phyloP scores from a whole-genome alignment of 2,329 filamentous ascomycete genomes.

The Lasiodiplodia gonubiensis region DNA sequence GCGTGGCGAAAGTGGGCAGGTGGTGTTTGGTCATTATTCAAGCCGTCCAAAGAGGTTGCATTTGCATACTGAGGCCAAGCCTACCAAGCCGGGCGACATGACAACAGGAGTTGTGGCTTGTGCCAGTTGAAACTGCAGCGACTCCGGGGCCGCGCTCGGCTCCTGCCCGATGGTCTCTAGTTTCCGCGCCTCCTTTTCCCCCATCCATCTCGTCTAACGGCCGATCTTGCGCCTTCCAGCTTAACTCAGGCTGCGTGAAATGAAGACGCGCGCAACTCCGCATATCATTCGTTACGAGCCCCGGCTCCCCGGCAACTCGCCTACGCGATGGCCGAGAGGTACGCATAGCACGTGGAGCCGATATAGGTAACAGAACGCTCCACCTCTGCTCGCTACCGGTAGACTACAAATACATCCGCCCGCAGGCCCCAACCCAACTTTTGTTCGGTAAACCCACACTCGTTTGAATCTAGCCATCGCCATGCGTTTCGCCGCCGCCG shows the following conservation, averaged over 20 bases:
- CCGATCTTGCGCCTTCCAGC: not conserved
- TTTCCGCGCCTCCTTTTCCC: conserved; percentile 8
- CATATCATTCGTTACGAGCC: not conserved
- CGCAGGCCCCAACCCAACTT: not conserved
- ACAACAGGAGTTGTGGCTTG: conserved; percentile 11
- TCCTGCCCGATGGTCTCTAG: conserved; percentile 9
- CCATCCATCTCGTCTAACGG: conserved; percentile 17
- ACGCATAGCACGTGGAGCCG: conserved; percentile 5
- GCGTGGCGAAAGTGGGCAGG: not conserved
- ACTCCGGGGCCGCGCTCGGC: conserved; percentile 3
- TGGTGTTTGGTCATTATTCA: not conserved
- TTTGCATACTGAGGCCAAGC: not conserved
- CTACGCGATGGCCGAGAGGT: not conserved
- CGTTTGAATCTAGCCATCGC: not conserved
- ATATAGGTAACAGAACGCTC: conserved; percentile 4
- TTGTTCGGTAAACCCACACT: not conserved
- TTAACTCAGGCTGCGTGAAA: not conserved
- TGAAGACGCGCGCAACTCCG: not conserved
- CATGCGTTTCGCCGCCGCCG: conserved; percentile 19
- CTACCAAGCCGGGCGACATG: not conserved
- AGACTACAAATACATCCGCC: conserved; percentile 8
- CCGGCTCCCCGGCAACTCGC: not conserved
- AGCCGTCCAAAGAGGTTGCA: not conserved
- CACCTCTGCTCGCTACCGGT: not conserved
- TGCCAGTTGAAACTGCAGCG: conserved; percentile 2